These are phyloP conservation scores for Taxawa tesnikishii DNA, from an alignment of 2,329 filamentous ascomycete species.

Conservation along the genomic window DNA sequence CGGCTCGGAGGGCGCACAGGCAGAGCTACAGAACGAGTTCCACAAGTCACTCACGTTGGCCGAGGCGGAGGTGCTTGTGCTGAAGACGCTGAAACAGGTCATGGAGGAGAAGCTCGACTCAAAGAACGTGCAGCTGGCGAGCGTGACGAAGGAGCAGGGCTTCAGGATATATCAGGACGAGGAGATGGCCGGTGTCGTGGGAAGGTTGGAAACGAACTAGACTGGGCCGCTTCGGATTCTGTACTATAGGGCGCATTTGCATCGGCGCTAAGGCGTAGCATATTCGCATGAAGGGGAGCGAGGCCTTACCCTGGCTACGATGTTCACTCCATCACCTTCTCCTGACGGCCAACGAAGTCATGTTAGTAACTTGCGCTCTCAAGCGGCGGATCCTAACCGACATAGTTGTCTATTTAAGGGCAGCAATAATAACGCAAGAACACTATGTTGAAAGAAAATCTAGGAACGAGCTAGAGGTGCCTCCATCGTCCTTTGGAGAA, in stretches of 20 bases:
- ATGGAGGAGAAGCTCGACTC: slow-evolving; percentile 99
- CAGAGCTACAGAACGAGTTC: slow-evolving; percentile 96
- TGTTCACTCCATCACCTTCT: too few species aligned
- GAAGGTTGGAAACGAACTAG: slow-evolving; percentile 51
- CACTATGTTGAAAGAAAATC: too few species aligned
- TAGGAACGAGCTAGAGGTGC: too few species aligned
- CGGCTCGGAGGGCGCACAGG: slow-evolving; percentile 92
- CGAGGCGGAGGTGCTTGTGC: slow-evolving; percentile 86
- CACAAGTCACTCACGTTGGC: slow-evolving; percentile 91
- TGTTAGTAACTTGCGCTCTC: too few species aligned
- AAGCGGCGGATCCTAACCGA: too few species aligned
- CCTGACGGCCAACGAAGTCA: too few species aligned
- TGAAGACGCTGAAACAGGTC: slow-evolving; percentile 98
- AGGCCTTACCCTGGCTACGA: too few species aligned
- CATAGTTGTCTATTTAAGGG: too few species aligned
- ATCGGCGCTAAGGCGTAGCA: slow-evolving; percentile 6
- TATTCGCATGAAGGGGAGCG: not conserved
- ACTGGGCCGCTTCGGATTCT: slow-evolving; percentile 1
- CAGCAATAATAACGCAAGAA: too few species aligned
- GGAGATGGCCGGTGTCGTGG: slow-evolving; percentile 90
- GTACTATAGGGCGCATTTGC: slow-evolving; percentile 6
- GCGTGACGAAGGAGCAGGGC: slow-evolving; percentile 92
- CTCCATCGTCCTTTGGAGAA: too few species aligned
- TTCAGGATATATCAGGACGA: slow-evolving; percentile 98
- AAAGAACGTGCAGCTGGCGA: slow-evolving; percentile 97